Conservation (phyloP, 108 stramenopile species). For the Skeletonema menzelii region DNA sequence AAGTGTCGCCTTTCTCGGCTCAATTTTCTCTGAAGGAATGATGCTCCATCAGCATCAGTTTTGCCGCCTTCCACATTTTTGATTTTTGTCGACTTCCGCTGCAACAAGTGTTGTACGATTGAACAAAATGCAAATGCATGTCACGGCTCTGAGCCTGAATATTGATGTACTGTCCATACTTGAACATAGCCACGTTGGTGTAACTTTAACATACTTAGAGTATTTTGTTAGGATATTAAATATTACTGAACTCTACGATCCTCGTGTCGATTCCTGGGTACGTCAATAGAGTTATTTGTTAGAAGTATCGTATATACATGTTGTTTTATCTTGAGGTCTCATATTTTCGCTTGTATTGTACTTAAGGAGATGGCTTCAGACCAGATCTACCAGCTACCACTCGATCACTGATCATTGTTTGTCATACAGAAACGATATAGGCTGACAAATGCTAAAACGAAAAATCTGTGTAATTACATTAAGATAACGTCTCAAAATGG, state of each 20-base stretch:
- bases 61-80: not conserved
- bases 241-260: too few relatives aligned
- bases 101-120: not conserved
- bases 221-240: not conserved
- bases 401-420: too few relatives aligned
- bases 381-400: too few relatives aligned
- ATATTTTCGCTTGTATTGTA: too few relatives aligned
- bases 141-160: not conserved
- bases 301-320: too few relatives aligned
- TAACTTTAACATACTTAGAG: not conserved
- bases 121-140: not conserved
- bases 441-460: too few relatives aligned
- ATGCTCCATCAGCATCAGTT: not conserved
- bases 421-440: too few relatives aligned
- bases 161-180: not conserved
- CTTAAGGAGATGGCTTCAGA: too few relatives aligned
- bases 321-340: too few relatives aligned
- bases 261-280: too few relatives aligned
- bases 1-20: not conserved
- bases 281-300: too few relatives aligned
- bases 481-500: not conserved
- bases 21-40: not conserved
- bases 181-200: not conserved
- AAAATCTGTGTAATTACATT: too few relatives aligned
- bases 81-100: slow-evolving; percentile 67